Conservation (phyloP, 305 asterid species). For the Fraxinus baroniana region DNA sequence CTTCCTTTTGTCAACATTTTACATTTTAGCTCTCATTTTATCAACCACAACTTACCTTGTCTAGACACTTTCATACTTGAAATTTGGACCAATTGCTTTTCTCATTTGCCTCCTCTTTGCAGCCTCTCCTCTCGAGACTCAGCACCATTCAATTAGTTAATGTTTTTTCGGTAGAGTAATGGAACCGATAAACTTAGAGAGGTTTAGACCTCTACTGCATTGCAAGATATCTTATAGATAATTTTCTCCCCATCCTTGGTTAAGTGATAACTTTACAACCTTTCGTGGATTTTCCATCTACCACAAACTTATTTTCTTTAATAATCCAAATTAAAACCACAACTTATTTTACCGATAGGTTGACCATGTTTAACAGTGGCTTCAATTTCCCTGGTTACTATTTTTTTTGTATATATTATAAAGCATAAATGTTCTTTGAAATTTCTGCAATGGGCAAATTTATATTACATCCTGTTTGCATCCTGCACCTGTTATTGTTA, state of each 20-base stretch:
- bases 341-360: neutral
- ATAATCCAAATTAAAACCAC: neutral
- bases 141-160: neutral
- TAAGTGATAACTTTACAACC: neutral
- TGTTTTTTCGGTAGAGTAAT: neutral
- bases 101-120: neutral
- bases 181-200: neutral
- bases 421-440: neutral
- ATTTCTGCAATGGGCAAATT: neutral
- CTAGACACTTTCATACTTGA: neutral
- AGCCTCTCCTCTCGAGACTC: neutral
- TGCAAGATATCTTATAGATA: neutral
- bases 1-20: neutral
- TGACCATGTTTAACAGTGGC: neutral
- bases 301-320: neutral
- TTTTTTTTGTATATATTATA: neutral
- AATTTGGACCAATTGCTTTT: neutral
- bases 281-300: neutral
- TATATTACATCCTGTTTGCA: neutral
- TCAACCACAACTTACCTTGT: neutral
- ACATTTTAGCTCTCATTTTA: neutral
- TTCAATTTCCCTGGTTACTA: neutral
- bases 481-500: neutral
- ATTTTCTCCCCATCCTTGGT: neutral
- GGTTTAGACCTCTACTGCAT: neutral